Evolutionary conservation across 2,329 filamentous ascomycete genomes (phyloP).

Genomic region (Aureobasidium lini): DNA sequence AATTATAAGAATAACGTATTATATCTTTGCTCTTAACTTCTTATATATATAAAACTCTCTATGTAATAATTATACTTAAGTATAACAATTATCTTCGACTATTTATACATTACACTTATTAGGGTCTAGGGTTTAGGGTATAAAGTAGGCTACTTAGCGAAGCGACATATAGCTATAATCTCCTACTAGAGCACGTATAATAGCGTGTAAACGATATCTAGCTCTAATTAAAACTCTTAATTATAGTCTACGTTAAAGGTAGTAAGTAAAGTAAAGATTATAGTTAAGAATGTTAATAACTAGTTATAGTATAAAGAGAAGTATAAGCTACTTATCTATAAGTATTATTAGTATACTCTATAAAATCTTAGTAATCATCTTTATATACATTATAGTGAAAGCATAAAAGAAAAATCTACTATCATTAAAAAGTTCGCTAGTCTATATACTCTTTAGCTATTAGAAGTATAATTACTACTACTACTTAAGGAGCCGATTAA

Average conservation of each 20-base stretch:
- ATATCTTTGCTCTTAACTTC: not conserved
- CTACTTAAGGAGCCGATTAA: not conserved
- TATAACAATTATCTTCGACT: not conserved
- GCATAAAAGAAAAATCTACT: not conserved
- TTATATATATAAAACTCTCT: not conserved
- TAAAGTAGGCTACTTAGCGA: not conserved
- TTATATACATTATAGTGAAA: not conserved
- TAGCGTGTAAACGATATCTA: not conserved
- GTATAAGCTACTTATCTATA: not conserved
- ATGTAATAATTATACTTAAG: not conserved
- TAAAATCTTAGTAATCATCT: not conserved
- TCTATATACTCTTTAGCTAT: not conserved
- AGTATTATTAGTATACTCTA: not conserved
- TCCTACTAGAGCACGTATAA: not conserved
- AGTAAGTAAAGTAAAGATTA: not conserved
- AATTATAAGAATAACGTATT: not conserved
- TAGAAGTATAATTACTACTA: not conserved
- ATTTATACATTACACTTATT: not conserved
- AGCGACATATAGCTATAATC: not conserved
- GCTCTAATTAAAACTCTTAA: not conserved
- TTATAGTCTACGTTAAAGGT: not conserved
- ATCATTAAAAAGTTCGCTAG: not conserved
- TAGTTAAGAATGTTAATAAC: not conserved
- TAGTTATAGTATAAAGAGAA: not conserved
- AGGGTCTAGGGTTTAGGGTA: not conserved